These are phyloP conservation scores for Fonsecaea pugnacius DNA, from an alignment of 2,329 filamentous ascomycete species.

Conservation along the genomic window DNA sequence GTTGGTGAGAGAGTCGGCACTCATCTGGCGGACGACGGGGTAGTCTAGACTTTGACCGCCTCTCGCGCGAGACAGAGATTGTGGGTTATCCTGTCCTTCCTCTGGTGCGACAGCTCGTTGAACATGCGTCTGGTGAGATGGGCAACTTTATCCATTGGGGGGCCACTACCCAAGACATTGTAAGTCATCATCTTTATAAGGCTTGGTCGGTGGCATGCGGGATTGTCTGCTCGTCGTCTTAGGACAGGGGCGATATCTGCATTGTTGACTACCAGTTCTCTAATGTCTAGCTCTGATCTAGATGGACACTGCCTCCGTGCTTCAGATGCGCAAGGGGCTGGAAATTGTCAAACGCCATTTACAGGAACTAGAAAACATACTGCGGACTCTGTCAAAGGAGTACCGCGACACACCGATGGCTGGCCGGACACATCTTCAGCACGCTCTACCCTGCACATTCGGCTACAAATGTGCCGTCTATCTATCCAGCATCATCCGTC, in stretches of 20 bases:
- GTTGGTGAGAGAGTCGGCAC: not conserved
- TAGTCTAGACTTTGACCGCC: constrained; percentile 30
- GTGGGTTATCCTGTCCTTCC: constrained; percentile 40
- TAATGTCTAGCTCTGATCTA: not conserved
- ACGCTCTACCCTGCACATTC: constrained; percentile 62
- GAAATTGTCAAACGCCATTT: constrained; percentile 54
- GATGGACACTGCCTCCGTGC: constrained; percentile 59
- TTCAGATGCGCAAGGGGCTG: constrained; percentile 60
- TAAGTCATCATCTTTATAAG: constrained; percentile 1
- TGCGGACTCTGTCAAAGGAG: constrained; percentile 50
- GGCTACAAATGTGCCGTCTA: constrained; percentile 64
- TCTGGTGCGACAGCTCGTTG: constrained; percentile 37
- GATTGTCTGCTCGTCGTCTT: not conserved
- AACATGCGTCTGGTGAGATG: constrained; percentile 30
- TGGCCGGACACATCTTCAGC: constrained; percentile 62
- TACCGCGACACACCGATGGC: constrained; percentile 62
- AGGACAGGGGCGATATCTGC: not conserved
- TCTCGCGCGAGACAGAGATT: constrained; percentile 38
- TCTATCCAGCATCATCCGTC: constrained; percentile 56
- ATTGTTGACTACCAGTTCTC: not conserved
- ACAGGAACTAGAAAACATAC: constrained; percentile 48
- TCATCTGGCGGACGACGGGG: not conserved
- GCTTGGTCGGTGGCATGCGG: not conserved
- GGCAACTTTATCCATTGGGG: constrained; percentile 63
- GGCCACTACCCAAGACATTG: constrained; percentile 63